Conservation (phyloP, 2,329 filamentous ascomycete species). For the Cucurbitaria berberidis region DNA sequence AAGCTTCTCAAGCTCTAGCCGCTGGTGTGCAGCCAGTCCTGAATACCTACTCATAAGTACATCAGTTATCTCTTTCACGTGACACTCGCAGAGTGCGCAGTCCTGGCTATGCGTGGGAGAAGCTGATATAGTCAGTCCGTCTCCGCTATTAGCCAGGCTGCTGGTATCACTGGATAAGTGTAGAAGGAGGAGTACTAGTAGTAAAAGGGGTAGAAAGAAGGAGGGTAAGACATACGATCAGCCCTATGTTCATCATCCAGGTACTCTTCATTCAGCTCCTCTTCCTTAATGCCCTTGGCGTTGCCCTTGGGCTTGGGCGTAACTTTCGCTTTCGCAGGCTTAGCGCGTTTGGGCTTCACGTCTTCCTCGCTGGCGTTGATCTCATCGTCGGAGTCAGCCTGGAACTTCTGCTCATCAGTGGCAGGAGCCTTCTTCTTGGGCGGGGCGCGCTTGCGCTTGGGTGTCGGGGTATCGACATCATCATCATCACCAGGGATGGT, state of each 20-base stretch:
- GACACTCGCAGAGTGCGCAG: conserved; percentile 10
- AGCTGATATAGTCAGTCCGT: not conserved
- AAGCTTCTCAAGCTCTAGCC: conserved; percentile 6
- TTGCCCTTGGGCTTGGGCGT: conserved; percentile 2
- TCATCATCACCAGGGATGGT: not conserved
- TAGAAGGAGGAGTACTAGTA: not conserved
- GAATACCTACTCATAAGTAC: conserved; percentile 11
- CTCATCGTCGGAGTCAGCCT: conserved; percentile 1
- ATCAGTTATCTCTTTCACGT: conserved; percentile 14
- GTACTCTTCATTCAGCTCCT: not conserved
- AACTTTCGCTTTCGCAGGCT: not conserved
- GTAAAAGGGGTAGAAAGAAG: not conserved
- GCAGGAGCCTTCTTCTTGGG: not conserved
- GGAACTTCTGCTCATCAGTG: conserved; percentile 3
- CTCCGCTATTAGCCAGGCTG: not conserved
- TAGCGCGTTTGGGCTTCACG: conserved; percentile 10
- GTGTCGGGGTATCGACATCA: not conserved
- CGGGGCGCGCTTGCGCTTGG: not conserved
- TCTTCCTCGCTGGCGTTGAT: not conserved
- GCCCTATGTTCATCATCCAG: no score
- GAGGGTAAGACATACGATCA: no score
- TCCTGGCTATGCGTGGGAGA: not conserved
- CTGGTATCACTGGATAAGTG: not conserved
- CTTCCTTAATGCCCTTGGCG: not conserved
- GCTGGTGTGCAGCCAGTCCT: conserved; percentile 14